Evolutionary conservation across 768 basidiomycete species (phyloP), one percentile per base, ranked within the genome.

Genomic region (Cystobasidium ongulense): DNA sequence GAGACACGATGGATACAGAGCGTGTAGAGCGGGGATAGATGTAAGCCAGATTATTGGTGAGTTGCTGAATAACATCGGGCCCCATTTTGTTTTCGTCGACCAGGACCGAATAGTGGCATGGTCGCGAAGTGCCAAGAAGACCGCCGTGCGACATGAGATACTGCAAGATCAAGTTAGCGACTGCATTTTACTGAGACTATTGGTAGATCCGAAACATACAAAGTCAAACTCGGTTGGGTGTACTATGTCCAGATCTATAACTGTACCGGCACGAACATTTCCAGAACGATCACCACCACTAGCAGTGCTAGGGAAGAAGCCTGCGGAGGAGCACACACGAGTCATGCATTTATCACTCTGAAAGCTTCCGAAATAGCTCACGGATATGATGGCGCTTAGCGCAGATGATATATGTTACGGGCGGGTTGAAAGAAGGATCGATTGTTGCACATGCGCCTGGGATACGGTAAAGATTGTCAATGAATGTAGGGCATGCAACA

Each of bases 21-120:
- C 89, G 88, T 1, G 90, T 93, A 0, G 90, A 90, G 2, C 91
- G 86, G 0, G 88, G 90, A 76, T 90, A 93, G 17, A 90, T 82
- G 78, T 91, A 91, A 76, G 87, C 87, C 17, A 84, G 81, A 67
- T 86, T 83, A 78, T 91, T 85, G 0, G 89, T 87, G 0, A 90
- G 88, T 74, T 87, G 84, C 78, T 92, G 91, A 13, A 91, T 82
- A 18, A 86, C 86, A 79, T 93, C 88, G 0, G 90, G 87, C 0
- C 81, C 81, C n/a, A 91, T 82, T 1, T 73, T 78, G 78, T 86
- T 87, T 81, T 92, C 90, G 80, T 92, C 90, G 79, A 64, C 10
- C 13, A 75, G 41, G 33, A 75, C 75, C 29, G 66, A 50, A 64
- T 76, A 77, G 62, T 77, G 76, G 25, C 46, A 11, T 18, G 61